Percentiles rank a stretch among this genome's conserved stretches.
Evolutionary conservation across 140 eudicot species (phyloP).

Genomic region (Erigeron philadelphicus): DNA sequence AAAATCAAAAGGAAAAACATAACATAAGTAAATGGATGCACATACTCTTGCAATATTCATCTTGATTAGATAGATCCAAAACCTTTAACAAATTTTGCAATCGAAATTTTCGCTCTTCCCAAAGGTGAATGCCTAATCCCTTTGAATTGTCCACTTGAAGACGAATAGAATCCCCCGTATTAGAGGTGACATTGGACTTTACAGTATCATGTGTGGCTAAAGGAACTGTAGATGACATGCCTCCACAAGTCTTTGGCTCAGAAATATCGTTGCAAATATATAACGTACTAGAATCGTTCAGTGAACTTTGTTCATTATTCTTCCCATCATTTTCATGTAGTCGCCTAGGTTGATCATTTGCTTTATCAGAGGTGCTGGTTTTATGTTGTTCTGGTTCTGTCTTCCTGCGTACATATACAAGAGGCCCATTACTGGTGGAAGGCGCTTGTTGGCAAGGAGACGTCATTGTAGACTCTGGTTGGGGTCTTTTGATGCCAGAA

Average conservation of each 20-base stretch:
- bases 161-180: slow-evolving; percentile 26
- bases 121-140: slow-evolving; percentile 35
- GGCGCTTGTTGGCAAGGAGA: slow-evolving; percentile 33
- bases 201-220: slow-evolving; percentile 33
- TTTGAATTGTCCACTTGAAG: slow-evolving; percentile 23
- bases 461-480: slow-evolving; percentile 22
- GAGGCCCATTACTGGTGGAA: slow-evolving; percentile 44
- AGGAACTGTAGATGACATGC: slow-evolving; percentile 24
- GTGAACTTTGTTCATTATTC: slow-evolving; percentile 22
- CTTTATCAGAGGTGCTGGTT: slow-evolving; percentile 30
- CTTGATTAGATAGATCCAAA: slow-evolving; percentile 59
- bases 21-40: slow-evolving; percentile 15
- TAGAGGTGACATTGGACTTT: slow-evolving; percentile 26
- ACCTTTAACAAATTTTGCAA: slow-evolving; percentile 55
- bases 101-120: slow-evolving; percentile 63
- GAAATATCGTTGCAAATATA: slow-evolving; percentile 23
- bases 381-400: slow-evolving; percentile 51
- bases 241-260: slow-evolving; percentile 25
- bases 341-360: slow-evolving; percentile 31
- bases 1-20: neutral
- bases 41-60: slow-evolving; percentile 70
- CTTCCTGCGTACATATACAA: slow-evolving; percentile 79
- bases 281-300: slow-evolving; percentile 24
- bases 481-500: slow-evolving; percentile 49
- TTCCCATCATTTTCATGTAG: slow-evolving; percentile 25